These are phyloP conservation scores for Croton laevigatus DNA, from an alignment of 441 rosid genomes.

Conservation along the genomic window DNA sequence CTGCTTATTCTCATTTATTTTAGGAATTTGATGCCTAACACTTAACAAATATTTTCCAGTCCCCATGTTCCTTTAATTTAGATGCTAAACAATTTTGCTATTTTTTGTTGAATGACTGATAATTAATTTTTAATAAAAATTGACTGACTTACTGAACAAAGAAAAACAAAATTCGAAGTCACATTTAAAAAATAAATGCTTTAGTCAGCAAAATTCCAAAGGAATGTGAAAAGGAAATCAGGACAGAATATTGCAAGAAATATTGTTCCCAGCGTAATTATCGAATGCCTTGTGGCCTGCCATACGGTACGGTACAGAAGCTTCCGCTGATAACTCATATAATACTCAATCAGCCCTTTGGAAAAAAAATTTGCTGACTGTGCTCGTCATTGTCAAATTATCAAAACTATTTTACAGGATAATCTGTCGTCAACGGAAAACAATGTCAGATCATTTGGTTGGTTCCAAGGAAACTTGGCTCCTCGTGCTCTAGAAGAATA, in stretches of 20 bases:
- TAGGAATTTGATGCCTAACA: too few species aligned
- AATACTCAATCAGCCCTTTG: too few species aligned
- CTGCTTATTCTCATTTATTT: too few species aligned
- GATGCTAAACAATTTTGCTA: too few species aligned
- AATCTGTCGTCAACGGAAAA: neutral
- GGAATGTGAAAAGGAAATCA: neutral
- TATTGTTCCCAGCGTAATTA: neutral
- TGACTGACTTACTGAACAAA: neutral
- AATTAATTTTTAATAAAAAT: too few species aligned
- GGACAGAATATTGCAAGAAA: neutral
- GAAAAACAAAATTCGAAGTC: neutral
- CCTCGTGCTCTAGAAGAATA: neutral
- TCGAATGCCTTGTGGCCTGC: neutral
- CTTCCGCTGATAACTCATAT: neutral
- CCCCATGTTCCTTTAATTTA: neutral
- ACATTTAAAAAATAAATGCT: neutral
- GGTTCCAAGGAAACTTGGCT: conserved; percentile 7
- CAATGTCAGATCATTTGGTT: neutral
- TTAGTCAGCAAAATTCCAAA: neutral
- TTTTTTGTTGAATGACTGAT: neutral
- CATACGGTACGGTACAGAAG: neutral
- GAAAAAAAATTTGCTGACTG: neutral
- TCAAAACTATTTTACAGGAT: neutral
- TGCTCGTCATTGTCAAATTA: neutral
- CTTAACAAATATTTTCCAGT: too few species aligned